A percentile compares a stretch with the other conserved stretches of the same genome.
Evolutionary conservation across 2,329 filamentous ascomycete species (phyloP).

Genomic region (Fusarium staphyleae): DNA sequence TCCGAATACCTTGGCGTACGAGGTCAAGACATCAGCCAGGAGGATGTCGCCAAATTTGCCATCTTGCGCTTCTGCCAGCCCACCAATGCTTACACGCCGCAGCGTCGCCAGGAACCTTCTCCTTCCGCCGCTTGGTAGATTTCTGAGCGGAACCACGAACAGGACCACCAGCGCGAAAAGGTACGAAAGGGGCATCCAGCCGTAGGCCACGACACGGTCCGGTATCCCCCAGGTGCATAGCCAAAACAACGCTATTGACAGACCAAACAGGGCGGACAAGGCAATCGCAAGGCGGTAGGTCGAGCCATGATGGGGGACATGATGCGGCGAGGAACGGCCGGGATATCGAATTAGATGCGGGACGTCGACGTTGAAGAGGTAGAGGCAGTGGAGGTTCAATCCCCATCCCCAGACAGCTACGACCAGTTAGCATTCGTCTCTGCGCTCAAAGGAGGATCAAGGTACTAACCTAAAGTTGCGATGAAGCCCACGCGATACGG

Average conservation of each 20-base stretch:
- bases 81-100: constrained; percentile 80
- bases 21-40: constrained; percentile 91
- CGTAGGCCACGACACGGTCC: constrained; percentile 75
- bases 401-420: constrained; percentile 95
- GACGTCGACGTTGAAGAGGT: constrained; percentile 82
- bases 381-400: constrained; percentile 86
- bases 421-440: constrained; percentile 13
- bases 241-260: constrained; percentile 87
- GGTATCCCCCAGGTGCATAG: constrained; percentile 74
- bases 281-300: constrained; percentile 85
- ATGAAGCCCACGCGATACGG: constrained; percentile 90
- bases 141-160: constrained; percentile 76
- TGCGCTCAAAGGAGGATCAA: neutral
- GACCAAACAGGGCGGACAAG: constrained; percentile 72
- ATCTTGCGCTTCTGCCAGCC: constrained; percentile 83
- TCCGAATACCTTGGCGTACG: constrained; percentile 89
- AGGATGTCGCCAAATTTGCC: constrained; percentile 95
- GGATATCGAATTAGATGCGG: constrained; percentile 88
- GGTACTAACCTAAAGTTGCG: constrained; percentile 75
- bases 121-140: constrained; percentile 73
- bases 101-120: constrained; percentile 78
- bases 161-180: constrained; percentile 74
- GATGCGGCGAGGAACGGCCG: constrained; percentile 70
- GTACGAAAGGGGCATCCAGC: constrained; percentile 86
- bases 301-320: constrained; percentile 78